Base-by-base conservation (phyloP, 2,329 filamentous ascomycete species). In the Monilinia fructicola region DNA sequence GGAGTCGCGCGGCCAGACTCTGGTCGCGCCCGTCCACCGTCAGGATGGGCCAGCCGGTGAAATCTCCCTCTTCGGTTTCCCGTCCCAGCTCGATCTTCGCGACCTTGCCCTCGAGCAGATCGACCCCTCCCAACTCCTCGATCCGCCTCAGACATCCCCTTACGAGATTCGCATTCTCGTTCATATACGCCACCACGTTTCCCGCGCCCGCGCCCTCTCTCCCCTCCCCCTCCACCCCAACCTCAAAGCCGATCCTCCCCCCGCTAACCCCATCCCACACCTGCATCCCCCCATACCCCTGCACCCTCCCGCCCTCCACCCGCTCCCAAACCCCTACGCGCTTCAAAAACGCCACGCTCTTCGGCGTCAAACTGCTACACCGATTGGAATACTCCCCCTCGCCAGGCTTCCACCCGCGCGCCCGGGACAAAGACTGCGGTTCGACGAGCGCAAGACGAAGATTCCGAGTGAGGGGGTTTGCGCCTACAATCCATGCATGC, bases 241-340 rank as follows among this genome's bases (percentile, higher is more conserved):
- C 53, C 79, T 95, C 91, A 78, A 99, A 99, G 72, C 92, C 90
- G 76, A 99, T 95, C 72, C 89, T 87, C 46, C 93, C 91, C 67
- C 88, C 93, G 52, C 90, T 91, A 66, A 97, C 87, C 69, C 94
- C 96, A 77, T 99, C 95, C 95, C 96, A 99, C 42, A 98, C 95
- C 77, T 97, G 90, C 95, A 99, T 99, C 73, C 94, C 91, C 68
- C 96, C 89, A 78, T 97, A 99, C 0, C 88, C 85, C 80, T 97
- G 93, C 44, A 95, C 86, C 42, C 95, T 87, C 7, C 86, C 81
- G 53, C 83, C 80, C 71, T 91, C 84, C 68, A 97, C 81, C 75
- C 96, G 87, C 9, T 83, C 76, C 95, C 94, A 98, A 60, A 90
- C 93, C 46, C 94, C 95, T 68, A 96, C 95, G 5, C 84, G 82